Conservation (phyloP, 1,139 yeast genomes). For the Suhomyces chickasaworum region DNA sequence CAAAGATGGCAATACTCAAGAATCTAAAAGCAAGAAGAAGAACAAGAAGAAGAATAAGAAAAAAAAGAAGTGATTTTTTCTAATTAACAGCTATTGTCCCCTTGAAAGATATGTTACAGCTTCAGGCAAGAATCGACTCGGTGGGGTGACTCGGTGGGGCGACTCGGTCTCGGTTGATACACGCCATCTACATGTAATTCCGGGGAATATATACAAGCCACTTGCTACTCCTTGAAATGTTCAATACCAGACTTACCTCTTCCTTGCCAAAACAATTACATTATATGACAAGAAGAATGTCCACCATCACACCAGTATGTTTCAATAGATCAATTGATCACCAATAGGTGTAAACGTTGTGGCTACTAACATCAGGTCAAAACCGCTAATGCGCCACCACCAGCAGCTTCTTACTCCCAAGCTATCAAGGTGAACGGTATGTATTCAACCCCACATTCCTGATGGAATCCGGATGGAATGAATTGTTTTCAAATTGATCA, state of each 20-base stretch:
- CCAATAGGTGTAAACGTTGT: not conserved
- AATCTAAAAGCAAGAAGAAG: conserved; percentile 30
- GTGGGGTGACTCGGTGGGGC: not conserved
- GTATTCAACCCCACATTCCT: conserved; percentile 22
- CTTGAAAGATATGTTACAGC: too few relatives aligned
- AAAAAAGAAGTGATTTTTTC: not conserved
- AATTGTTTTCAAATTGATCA: too few relatives aligned
- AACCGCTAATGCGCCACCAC: conserved; percentile 85
- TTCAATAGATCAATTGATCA: not conserved
- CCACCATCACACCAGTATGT: conserved; percentile 25
- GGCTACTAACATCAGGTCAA: conserved; percentile 50
- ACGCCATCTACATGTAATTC: conserved; percentile 2
- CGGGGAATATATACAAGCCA: conserved; percentile 1
- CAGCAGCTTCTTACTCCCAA: conserved; percentile 94
- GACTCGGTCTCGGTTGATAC: conserved; percentile 1
- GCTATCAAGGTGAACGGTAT: conserved; percentile 83
- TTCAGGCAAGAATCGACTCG: not conserved
- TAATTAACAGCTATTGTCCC: not conserved
- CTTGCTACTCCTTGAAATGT: conserved; percentile 18
- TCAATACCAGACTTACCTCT: conserved; percentile 24
- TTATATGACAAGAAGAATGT: conserved; percentile 18
- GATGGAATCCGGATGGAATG: too few relatives aligned
- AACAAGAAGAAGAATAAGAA: conserved; percentile 17
- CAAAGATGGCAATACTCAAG: conserved; percentile 21
- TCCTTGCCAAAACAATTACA: conserved; percentile 21